A percentile compares a stretch with the other conserved stretches of the same genome.
Conservation (phyloP, 2,329 filamentous ascomycete genomes). For the Cercospora citrullina region DNA sequence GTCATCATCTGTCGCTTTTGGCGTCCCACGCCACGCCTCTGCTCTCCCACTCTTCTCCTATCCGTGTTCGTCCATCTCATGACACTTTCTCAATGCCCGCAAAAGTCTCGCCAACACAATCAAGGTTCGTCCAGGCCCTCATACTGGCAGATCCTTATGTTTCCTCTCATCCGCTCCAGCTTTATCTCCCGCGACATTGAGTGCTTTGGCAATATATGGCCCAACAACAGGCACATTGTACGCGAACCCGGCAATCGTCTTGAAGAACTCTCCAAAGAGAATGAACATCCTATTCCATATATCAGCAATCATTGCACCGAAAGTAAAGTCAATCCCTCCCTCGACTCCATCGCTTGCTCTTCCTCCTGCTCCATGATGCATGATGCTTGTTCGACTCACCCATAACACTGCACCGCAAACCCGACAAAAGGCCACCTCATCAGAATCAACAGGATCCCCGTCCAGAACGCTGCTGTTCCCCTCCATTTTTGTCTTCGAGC, state of each 20-base stretch:
- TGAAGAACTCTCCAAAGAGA: slow-evolving; percentile 93
- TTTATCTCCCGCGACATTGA: slow-evolving; percentile 73
- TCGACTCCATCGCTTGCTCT: not conserved
- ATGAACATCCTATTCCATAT: slow-evolving; percentile 73
- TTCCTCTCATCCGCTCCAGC: slow-evolving; percentile 62
- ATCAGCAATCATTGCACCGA: not conserved
- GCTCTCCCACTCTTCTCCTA: too few relatives aligned
- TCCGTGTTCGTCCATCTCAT: not conserved
- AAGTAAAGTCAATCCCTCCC: too few relatives aligned
- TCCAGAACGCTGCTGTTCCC: slow-evolving; percentile 84
- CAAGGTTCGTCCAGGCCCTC: slow-evolving; percentile 33
- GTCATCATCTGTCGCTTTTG: not conserved
- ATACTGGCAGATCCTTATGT: slow-evolving; percentile 78
- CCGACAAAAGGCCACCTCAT: slow-evolving; percentile 88
- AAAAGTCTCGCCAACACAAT: not conserved
- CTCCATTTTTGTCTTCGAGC: slow-evolving; percentile 88
- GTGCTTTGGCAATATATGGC: slow-evolving; percentile 73
- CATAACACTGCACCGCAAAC: slow-evolving; percentile 73
- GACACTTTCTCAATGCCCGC: not conserved
- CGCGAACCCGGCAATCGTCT: slow-evolving; percentile 85
- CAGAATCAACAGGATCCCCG: slow-evolving; percentile 80
- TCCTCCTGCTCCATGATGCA: not conserved
- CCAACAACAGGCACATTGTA: slow-evolving; percentile 82
- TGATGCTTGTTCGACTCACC: not conserved
- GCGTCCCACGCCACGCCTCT: not conserved